Percentiles rank a stretch among this genome's conserved stretches.
These are phyloP conservation scores for Brettanomyces naardenensis DNA, from an alignment of 805 yeast species.

Conservation along the genomic window DNA sequence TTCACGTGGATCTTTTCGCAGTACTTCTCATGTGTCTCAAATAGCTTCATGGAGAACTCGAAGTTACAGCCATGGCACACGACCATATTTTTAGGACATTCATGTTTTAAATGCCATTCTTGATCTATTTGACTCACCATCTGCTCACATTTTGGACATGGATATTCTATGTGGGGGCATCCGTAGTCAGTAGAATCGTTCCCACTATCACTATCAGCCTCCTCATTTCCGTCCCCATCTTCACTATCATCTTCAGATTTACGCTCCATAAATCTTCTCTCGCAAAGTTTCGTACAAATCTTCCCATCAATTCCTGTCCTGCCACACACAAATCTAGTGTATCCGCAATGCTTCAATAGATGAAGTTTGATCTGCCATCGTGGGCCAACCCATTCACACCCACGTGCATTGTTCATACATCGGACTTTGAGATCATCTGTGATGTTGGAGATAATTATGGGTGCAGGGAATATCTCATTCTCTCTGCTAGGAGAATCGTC, in stretches of 20 bases:
- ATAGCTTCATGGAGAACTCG: constrained; percentile 30
- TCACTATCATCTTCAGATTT: constrained; percentile 4
- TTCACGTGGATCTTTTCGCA: constrained; percentile 33
- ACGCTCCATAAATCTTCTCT: constrained; percentile 10
- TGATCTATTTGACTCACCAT: constrained; percentile 24
- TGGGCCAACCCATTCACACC: constrained; percentile 50
- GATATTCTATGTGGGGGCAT: constrained; percentile 33
- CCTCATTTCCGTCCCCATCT: constrained; percentile 1
- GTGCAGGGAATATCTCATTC: constrained; percentile 39
- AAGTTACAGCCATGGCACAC: constrained; percentile 34
- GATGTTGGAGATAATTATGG: constrained; percentile 49
- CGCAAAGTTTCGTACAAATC: constrained; percentile 15
- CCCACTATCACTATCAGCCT: not conserved
- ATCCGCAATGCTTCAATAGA: constrained; percentile 31
- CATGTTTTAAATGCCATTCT: constrained; percentile 28
- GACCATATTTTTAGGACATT: constrained; percentile 32
- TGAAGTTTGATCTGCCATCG: constrained; percentile 54
- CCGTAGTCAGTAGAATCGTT: not conserved
- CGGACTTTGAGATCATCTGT: constrained; percentile 51
- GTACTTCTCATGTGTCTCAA: constrained; percentile 33
- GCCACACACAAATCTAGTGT: constrained; percentile 31
- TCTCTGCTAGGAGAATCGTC: constrained; percentile 3
- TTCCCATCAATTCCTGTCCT: constrained; percentile 8
- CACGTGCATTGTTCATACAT: constrained; percentile 45
- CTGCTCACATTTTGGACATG: constrained; percentile 31